These are phyloP conservation scores for Cordyceps cicadae DNA, from an alignment of 2,329 filamentous ascomycete species.

Conservation along the genomic window DNA sequence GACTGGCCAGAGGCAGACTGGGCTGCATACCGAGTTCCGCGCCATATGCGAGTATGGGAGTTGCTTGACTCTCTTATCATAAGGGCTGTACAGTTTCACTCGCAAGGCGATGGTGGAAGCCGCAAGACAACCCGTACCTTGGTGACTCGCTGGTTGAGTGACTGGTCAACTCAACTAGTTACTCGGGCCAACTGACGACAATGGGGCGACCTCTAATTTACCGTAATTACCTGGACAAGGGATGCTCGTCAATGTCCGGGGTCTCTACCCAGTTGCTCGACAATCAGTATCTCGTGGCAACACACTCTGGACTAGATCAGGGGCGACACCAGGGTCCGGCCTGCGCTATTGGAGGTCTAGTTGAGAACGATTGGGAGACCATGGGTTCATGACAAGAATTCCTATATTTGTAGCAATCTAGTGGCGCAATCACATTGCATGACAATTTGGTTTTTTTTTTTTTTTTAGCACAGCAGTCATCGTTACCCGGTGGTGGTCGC, in stretches of 20 bases:
- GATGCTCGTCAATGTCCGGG: background rate
- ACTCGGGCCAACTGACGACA: background rate
- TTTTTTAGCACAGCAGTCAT: background rate
- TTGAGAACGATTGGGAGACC: background rate
- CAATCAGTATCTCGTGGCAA: background rate
- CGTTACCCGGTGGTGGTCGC: background rate
- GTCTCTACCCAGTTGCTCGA: background rate
- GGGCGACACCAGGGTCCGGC: background rate
- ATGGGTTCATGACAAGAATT: background rate
- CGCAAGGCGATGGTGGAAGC: background rate
- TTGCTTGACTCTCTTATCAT: no score
- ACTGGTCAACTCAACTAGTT: background rate
- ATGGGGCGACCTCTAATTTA: slow-evolving; percentile 12
- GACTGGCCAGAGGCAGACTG: background rate
- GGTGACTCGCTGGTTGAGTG: background rate
- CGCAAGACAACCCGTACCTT: background rate
- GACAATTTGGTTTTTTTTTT: background rate
- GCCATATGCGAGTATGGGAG: background rate
- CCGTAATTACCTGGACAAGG: slow-evolving; percentile 19
- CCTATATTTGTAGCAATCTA: background rate
- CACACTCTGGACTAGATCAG: background rate
- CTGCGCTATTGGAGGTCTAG: background rate
- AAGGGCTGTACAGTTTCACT: no score
- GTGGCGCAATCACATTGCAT: slow-evolving; percentile 8
- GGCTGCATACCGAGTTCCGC: background rate